Base-by-base conservation (phyloP, 83 land plant species). In the Picea abies region DNA sequence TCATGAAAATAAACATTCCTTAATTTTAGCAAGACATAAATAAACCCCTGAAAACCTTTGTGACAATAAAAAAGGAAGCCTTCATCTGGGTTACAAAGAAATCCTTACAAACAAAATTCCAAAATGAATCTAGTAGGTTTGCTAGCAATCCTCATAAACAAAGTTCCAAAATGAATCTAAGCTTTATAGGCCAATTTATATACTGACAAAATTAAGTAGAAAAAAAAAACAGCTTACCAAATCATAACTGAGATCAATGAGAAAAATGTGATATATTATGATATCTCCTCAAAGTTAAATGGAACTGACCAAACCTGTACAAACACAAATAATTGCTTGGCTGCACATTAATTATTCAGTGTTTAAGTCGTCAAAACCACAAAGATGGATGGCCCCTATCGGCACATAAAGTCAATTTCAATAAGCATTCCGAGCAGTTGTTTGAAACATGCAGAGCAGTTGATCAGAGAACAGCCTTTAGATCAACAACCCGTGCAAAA, bases 361-460 rank as follows among this genome's bases (percentile, higher is more conserved):
- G 22, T 56, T 56, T 14, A 47, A 47, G 22, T 47, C 60, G 49
- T 20, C 58, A 47, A 47, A 75, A 75, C 23, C 25, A 75, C n/a
- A 22, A n/a, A 72, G 49, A 20, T 15, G 49, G 12, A n/a, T 4
- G 1, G 60, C 78, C 77, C 60, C 49, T 73, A 47, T 25, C 20
- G 49, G 58, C 60, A 73, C 58, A 44, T 47, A 9, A 73, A 73
- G 60, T 75, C 78, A 47, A 75, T 19, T 75, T 47, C 60, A 75
- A 75, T 47, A 75, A 75, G 11, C 60, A 73, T 44, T 29, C n/a
- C 15, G 56, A 44, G 47, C 76, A 72, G 60, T 12, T 20, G 77
- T 47, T 39, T 73, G 56, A 73, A 73, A 47, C 26, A 73, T 44
- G 77, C 52, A 47, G 26, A 73, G 56, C 58, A 47, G 58, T 47